Evolutionary conservation across 2,329 filamentous ascomycete species (phyloP), one percentile per base, ranked within the genome.

Genomic region (Trichoderma endophyticum): DNA sequence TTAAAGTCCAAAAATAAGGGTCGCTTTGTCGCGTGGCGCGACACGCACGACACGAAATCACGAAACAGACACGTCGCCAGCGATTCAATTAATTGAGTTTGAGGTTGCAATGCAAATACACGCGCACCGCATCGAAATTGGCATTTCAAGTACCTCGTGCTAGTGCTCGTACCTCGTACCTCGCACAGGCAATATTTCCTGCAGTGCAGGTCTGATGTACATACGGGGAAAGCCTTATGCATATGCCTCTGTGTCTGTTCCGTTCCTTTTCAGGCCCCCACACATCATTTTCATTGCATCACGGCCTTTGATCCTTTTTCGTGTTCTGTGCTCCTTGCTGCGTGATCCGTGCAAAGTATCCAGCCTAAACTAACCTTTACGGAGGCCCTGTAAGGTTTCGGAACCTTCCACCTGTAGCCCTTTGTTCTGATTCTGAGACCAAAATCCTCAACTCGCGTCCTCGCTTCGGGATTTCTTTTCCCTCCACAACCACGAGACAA

Each of bases 61-160:
- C 83, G 83, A 84, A 84, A 83, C 77, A 67, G 81, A 84, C 83
- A 84, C 83, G 83, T 81, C 82, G 73, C 26, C 21, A 14, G 54
- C 21, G 54, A 62, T 67, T 65, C 30, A 71, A 71, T 80, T 80
- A 80, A 81, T 80, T 78, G 76, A 79, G 72, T 71, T 39, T n/a
- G 15, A 43, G 39, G 39, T 43, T 72, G 39, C 64, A 70, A 75
- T 76, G 78, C 76, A 74, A 76, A 43, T 43, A 43, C 39, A 73
- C 74, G 73, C 70, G 73, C 61, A 70, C 48, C n/a, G 43, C 43
- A 73, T 62, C 26, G 62, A 65, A 67, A 57, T 32, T 11, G 30
- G 26, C 54, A 28, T 11, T 18, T 30, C 15, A 57, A 48, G 43
- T 51, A 51, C 43, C 56, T 59, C 39, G 21, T 56, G 51, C 51